Conservation (phyloP, 768 basidiomycete genomes). For the Rhodocollybia butyracea region DNA sequence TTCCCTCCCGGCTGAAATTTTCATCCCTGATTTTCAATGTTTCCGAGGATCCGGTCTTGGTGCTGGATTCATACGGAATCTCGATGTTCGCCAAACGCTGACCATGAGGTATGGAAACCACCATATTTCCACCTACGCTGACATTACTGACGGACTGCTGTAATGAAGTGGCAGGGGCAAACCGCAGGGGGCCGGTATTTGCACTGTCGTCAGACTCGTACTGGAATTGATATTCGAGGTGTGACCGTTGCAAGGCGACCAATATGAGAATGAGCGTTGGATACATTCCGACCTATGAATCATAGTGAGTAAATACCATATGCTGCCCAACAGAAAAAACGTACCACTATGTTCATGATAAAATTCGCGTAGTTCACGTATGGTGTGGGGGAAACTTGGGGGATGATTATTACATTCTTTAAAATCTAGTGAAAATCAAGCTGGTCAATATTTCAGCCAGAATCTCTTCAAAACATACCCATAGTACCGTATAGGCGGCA, state of each 20-base stretch:
- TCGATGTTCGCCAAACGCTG: not conserved
- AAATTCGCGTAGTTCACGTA: not conserved
- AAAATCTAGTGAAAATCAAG: not conserved
- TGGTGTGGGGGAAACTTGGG: not conserved
- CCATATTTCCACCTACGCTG: not conserved
- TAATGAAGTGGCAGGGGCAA: not conserved
- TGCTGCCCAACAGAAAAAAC: not conserved
- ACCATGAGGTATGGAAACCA: not conserved
- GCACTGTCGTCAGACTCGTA: not conserved
- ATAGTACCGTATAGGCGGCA: not conserved
- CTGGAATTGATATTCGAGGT: conserved; percentile 8
- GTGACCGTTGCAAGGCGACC: conserved; percentile 7
- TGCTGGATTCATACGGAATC: not conserved
- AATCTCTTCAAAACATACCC: not conserved
- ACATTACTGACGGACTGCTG: not conserved
- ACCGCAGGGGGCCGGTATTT: not conserved
- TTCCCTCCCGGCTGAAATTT: no score
- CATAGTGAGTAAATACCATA: not conserved
- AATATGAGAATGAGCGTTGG: conserved; percentile 8
- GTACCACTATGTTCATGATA: not conserved
- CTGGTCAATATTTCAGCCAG: not conserved
- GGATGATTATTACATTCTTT: not conserved
- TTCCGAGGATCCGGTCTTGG: not conserved
- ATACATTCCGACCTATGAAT: conserved; percentile 7
- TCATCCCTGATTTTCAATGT: not conserved